Conservation (phyloP, 1,284 basidiomycete species). For the Cryptococcus sp. region DNA sequence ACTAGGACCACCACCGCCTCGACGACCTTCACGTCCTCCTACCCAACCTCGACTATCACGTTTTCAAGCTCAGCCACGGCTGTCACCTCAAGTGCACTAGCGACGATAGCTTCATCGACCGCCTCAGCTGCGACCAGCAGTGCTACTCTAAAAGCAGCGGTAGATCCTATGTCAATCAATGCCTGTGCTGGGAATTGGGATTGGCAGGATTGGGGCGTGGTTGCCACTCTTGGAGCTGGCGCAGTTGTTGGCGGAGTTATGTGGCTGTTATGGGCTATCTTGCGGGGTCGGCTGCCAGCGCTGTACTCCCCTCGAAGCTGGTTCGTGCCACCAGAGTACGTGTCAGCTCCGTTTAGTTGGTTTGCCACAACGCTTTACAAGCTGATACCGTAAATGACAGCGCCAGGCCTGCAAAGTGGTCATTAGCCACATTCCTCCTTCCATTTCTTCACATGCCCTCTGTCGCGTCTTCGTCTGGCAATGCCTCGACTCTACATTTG, state of each 20-base stretch:
- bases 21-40: too few species aligned
- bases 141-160: conserved; percentile 8
- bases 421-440: conserved; percentile 67
- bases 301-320: conserved; percentile 37
- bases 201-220: conserved; percentile 37
- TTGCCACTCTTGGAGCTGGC: conserved; percentile 25
- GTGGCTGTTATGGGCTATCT: conserved; percentile 36
- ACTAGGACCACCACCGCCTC: conserved; percentile 4
- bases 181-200: conserved; percentile 45
- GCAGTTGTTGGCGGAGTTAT: conserved; percentile 28
- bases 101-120: too few species aligned
- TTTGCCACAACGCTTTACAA: neutral
- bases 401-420: conserved; percentile 64
- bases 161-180: conserved; percentile 13
- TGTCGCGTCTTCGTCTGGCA: conserved; percentile 67
- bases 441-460: conserved; percentile 67
- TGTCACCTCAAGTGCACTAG: too few species aligned
- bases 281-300: conserved; percentile 22
- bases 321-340: conserved; percentile 37
- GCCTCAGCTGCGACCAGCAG: neutral
- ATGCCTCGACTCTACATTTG: conserved; percentile 67
- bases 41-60: conserved; percentile 1
- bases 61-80: conserved; percentile 2
- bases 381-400: conserved; percentile 47
- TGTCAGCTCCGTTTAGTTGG: neutral